A percentile compares a stretch with the other conserved stretches of the same genome.
These are phyloP conservation scores for Leptodontidium sp. DNA, from an alignment of 2,329 filamentous ascomycete genomes.

Conservation along the genomic window DNA sequence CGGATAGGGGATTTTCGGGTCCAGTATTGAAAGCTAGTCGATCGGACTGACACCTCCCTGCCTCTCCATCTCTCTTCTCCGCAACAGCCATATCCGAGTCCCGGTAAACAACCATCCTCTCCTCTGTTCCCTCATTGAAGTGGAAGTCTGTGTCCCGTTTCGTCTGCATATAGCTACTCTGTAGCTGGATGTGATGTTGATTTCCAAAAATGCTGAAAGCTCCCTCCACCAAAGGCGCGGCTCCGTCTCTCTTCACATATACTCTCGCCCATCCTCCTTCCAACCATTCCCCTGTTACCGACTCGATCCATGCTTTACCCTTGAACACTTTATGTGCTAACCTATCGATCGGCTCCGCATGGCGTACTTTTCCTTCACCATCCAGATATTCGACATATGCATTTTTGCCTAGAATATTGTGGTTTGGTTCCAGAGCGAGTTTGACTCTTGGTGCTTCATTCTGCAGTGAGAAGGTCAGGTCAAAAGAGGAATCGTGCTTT, in stretches of 20 bases:
- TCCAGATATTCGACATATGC: conserved; percentile 16
- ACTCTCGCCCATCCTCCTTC: conserved; percentile 86
- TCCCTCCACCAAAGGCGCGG: conserved; percentile 82
- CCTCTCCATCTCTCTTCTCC: conserved; percentile 1
- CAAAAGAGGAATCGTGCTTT: conserved; percentile 16
- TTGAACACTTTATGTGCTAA: conserved; percentile 81
- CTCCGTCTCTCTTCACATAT: conserved; percentile 77
- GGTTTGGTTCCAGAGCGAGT: conserved; percentile 12
- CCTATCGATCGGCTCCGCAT: conserved; percentile 61
- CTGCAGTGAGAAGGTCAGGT: conserved; percentile 6
- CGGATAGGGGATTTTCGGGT: conserved; percentile 72
- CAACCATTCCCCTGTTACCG: conserved; percentile 69
- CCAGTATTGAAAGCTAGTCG: conserved; percentile 76
- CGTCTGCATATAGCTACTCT: conserved; percentile 74
- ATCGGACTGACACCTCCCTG: conserved; percentile 59
- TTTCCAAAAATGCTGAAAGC: conserved; percentile 81
- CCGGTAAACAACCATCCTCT: conserved; percentile 87
- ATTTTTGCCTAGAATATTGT: conserved; percentile 6
- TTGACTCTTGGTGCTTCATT: conserved; percentile 8
- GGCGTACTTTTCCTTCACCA: conserved; percentile 10
- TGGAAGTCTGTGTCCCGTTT: conserved; percentile 76
- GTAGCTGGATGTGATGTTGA: conserved; percentile 83
- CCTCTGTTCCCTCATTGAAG: conserved; percentile 58
- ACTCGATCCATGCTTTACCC: conserved; percentile 75
- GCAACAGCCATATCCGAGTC: conserved; percentile 75